A percentile compares a stretch with the other conserved stretches of the same genome.
Conservation (phyloP, 805 yeast species). For the Naumovozyma baii region DNA sequence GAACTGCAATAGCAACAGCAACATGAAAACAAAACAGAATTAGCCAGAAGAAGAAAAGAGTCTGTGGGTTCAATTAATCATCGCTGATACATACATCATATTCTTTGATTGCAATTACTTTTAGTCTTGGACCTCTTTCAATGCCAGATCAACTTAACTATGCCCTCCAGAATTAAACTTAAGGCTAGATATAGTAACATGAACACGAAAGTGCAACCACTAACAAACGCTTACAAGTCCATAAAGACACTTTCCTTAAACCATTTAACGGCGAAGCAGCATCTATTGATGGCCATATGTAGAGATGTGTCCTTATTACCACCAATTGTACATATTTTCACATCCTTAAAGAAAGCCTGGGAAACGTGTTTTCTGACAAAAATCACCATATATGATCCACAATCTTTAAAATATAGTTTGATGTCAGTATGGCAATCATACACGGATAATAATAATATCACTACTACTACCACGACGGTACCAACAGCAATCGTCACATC, state of each 20-base stretch:
- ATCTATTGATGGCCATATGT: slow-evolving; percentile 64
- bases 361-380: slow-evolving; percentile 13
- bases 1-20: too few relatives aligned
- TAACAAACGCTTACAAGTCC: slow-evolving; percentile 12
- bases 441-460: slow-evolving; percentile 16
- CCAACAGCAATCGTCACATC: slow-evolving; percentile 2
- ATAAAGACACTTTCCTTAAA: slow-evolving; percentile 58
- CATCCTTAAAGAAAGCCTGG: slow-evolving; percentile 31
- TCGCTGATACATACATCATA: too few relatives aligned
- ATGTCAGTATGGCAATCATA: slow-evolving; percentile 17
- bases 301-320: slow-evolving; percentile 69
- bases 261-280: slow-evolving; percentile 66
- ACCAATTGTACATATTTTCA: slow-evolving; percentile 45
- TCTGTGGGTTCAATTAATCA: too few relatives aligned
- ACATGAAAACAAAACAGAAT: too few relatives aligned
- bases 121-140: too few relatives aligned
- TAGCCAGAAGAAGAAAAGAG: too few relatives aligned
- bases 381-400: slow-evolving; percentile 18
- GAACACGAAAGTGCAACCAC: slow-evolving; percentile 1
- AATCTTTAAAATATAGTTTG: slow-evolving; percentile 16
- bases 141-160: too few relatives aligned
- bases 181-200: too few relatives aligned
- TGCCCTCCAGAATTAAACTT: too few relatives aligned
- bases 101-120: too few relatives aligned
- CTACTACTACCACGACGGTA: slow-evolving; percentile 10